A percentile compares a stretch with the other conserved stretches of the same genome.
Evolutionary conservation across 352 stramenopile genomes (phyloP).

Genomic region (Globisporangium parvum): DNA sequence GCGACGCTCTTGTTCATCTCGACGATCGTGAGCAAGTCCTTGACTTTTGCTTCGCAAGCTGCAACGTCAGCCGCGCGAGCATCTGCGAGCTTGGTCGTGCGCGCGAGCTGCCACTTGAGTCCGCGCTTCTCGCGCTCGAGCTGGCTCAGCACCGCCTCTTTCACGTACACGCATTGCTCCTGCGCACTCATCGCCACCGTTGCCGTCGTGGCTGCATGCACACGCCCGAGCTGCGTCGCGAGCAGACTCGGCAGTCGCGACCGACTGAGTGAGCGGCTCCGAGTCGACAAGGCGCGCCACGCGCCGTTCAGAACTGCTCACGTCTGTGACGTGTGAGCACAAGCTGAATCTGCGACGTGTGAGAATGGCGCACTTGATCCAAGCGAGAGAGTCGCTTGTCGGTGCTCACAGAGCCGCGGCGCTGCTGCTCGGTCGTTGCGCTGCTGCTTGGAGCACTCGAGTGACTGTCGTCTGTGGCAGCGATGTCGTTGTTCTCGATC

Average conservation of each 20-base stretch:
- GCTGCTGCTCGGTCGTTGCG: too few species aligned
- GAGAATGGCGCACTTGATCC: too few species aligned
- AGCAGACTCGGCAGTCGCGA: too few species aligned
- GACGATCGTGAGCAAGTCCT: conserved; percentile 62
- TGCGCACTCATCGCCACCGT: neutral
- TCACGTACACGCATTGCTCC: conserved; percentile 39
- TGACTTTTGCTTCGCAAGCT: conserved; percentile 41
- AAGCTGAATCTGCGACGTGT: too few species aligned
- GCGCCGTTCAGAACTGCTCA: too few species aligned
- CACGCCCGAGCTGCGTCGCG: too few species aligned
- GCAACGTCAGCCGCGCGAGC: conserved; percentile 21
- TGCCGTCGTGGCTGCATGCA: too few species aligned
- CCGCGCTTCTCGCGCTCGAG: conserved; percentile 46
- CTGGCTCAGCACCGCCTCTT: conserved; percentile 36
- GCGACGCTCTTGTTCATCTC: conserved; percentile 56
- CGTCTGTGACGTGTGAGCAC: too few species aligned
- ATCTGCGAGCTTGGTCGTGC: conserved; percentile 32
- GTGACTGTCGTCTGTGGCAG: conserved; percentile 42
- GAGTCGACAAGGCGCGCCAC: too few species aligned
- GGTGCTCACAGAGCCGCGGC: too few species aligned
- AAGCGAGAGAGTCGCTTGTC: too few species aligned
- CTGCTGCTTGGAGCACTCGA: neutral
- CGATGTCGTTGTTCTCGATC: conserved; percentile 29
- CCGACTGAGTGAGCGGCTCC: too few species aligned
- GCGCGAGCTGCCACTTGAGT: conserved; percentile 49